phyloP scores from a whole-genome alignment of 345 rosid genomes.

The Eucalyptus marginata region DNA sequence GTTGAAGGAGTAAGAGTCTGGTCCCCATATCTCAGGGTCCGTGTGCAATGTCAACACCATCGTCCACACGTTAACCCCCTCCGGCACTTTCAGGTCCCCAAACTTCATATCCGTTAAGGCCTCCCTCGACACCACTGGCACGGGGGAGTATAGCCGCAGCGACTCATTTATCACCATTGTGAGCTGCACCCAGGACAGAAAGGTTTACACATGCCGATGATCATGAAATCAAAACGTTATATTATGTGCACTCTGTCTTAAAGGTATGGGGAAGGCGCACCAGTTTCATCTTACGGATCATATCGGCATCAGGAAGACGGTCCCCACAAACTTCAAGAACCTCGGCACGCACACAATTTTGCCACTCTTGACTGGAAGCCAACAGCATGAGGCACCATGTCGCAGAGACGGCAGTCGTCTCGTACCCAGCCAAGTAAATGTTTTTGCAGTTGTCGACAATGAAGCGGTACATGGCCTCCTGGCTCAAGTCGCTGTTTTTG shows the following conservation, averaged over 20 bases:
- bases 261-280: background rate
- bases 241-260: background rate
- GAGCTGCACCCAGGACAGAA: constrained; percentile 10
- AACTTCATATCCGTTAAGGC: constrained; percentile 32
- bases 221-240: background rate
- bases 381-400: constrained; percentile 35
- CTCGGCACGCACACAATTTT: constrained; percentile 22
- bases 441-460: constrained; percentile 41
- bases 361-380: constrained; percentile 39
- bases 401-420: constrained; percentile 26
- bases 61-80: constrained; percentile 29
- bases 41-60: constrained; percentile 10
- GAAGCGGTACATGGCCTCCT: constrained; percentile 8
- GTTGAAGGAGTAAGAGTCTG: constrained; percentile 17
- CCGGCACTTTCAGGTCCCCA: constrained; percentile 9
- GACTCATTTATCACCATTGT: constrained; percentile 39
- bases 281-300: constrained; percentile 23
- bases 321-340: constrained; percentile 12
- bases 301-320: constrained; percentile 4
- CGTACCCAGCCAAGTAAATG: constrained; percentile 33
- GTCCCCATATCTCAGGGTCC: constrained; percentile 42
- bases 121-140: constrained; percentile 25
- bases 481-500: background rate
- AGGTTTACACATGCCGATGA: background rate
- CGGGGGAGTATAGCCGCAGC: constrained; percentile 37